Conservation (phyloP, 768 basidiomycete genomes). For the Auricularia heimuer region DNA sequence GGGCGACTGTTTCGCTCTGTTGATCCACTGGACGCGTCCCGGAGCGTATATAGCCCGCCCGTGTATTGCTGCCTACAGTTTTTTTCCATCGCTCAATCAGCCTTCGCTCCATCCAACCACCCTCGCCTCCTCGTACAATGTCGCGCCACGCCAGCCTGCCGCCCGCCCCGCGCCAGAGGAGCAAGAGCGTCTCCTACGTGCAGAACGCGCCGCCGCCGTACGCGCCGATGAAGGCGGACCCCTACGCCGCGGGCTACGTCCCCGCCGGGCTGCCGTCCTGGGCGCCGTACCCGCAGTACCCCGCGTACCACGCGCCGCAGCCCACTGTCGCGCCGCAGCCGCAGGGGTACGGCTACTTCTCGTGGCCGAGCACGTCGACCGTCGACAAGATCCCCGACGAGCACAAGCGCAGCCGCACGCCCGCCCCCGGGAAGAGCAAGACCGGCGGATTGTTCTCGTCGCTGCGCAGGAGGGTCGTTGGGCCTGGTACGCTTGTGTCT, state of each 20-base stretch:
- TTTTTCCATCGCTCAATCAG: no score
- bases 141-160: neutral
- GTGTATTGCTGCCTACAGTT: no score
- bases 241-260: neutral
- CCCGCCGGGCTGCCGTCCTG: neutral
- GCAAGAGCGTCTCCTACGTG: neutral
- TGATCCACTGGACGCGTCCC: no score
- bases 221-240: neutral
- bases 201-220: neutral
- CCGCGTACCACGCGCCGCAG: neutral
- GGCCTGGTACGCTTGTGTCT: neutral
- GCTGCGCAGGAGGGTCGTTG: neutral
- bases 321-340: neutral
- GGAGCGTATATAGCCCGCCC: no score
- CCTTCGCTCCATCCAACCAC: neutral
- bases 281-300: neutral
- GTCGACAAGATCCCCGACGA: slow-evolving; percentile 2
- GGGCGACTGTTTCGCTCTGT: no score
- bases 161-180: neutral
- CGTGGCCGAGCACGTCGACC: neutral
- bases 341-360: slow-evolving; percentile 1
- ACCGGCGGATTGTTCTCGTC: neutral
- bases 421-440: neutral
- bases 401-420: neutral
- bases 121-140: neutral